Conservation (phyloP, 345 rosid genomes). For the Brassica nigra region DNA sequence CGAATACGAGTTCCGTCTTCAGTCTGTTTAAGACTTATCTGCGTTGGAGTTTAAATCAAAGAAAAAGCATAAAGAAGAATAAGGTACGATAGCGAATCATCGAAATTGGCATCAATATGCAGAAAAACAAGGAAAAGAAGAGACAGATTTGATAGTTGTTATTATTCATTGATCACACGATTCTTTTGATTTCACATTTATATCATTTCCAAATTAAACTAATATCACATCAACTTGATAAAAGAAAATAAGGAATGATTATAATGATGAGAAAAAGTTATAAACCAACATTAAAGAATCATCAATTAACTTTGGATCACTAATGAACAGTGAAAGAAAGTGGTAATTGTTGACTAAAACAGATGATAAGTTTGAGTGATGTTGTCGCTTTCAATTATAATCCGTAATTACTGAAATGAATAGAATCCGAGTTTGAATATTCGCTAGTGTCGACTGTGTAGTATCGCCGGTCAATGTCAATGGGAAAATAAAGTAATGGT, state of each 20-base stretch:
- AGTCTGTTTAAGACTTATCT: neutral
- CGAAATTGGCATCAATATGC: constrained; percentile 7
- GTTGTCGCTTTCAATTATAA: constrained; percentile 22
- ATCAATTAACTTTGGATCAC: neutral
- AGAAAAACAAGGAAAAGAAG: constrained; percentile 12
- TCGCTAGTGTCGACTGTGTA: neutral
- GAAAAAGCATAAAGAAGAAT: neutral
- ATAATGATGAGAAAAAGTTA: constrained; percentile 28
- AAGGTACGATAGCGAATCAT: constrained; percentile 14
- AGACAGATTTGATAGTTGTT: constrained; percentile 41
- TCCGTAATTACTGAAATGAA: constrained; percentile 26
- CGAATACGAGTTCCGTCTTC: neutral
- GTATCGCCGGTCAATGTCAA: neutral
- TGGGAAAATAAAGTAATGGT: neutral
- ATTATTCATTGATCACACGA: constrained; percentile 39
- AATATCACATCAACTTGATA: constrained; percentile 35
- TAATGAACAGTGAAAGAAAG: constrained; percentile 21
- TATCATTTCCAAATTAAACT: constrained; percentile 7
- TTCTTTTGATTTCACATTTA: neutral
- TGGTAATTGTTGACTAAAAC: constrained; percentile 42
- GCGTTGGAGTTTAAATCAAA: neutral
- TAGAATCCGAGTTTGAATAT: constrained; percentile 13
- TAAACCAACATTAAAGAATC: neutral
- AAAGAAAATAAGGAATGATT: constrained; percentile 11
- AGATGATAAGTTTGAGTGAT: constrained; percentile 28